Evolutionary conservation across 1,139 yeast species (phyloP), one percentile per base, ranked within the genome.

Genomic region (Taphrina populina): DNA sequence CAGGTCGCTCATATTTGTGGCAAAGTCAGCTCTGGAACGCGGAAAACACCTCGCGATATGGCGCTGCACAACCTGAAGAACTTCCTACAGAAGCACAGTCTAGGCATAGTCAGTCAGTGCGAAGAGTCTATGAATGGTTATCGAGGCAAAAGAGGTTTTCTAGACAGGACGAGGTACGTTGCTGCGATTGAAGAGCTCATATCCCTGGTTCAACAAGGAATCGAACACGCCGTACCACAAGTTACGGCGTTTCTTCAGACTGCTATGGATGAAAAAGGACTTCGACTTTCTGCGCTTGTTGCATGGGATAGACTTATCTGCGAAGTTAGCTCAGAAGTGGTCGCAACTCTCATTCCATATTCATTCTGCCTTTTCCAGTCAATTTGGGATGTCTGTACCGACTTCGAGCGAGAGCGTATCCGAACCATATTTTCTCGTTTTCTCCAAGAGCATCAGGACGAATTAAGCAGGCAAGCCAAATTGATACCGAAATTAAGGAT

Each of bases 171-270:
- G 1, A 77, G 81, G 41, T 84, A 95, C 1, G 75, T 92, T 6
- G 73, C 80, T 54, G 96, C 95, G 0, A 77, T 92, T 35, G 80
- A 82, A 43, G 80, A 83, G 61, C 70, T 90, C 35, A 80, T 87
- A 19, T 74, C 76, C 51, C 75, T 81, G n/a, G 75, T 85, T 26
- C 80, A 82, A 3, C 67, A 75, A 2, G 77, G 83, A 1, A 79
- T 87, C 15, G 80, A 84, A 1, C 78, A 88, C 3, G 92, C 95
- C 0, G 72, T 90, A 32, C 95, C 96, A 0, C 98, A 92, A 66
- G 78, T 94, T 3, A 83, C 88, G 58, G 84, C 95, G 0, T 85
- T 95, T 63, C 71, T 94, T 17, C 96, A 88, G 65, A 81, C 92
- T 0, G 84, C 94, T 0, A 70, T 90, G 29, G 90, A 83, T 36